Conservation (phyloP, 495 filamentous ascomycete species). For the Lepidopterella palustris region DNA sequence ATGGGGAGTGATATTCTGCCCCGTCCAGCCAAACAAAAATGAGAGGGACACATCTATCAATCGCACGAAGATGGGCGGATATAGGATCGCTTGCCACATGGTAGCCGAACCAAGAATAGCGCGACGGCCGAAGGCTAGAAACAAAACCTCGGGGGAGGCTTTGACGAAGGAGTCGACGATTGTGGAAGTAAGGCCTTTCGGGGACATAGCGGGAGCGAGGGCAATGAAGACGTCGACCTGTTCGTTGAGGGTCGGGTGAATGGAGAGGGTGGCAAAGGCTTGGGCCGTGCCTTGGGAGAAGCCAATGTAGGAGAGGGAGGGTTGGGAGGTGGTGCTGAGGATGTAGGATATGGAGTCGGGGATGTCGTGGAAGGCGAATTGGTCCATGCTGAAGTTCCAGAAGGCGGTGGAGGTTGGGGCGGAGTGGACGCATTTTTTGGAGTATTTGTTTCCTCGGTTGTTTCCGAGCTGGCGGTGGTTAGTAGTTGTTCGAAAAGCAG, state of each 20-base stretch:
- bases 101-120: constrained; percentile 88
- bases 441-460: constrained; percentile 97
- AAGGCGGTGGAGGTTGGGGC: constrained; percentile 72
- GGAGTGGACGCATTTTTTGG: constrained; percentile 75
- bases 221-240: constrained; percentile 96
- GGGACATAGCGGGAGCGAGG: constrained; percentile 94
- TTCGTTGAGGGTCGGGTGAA: constrained; percentile 86
- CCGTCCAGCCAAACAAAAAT: constrained; percentile 86
- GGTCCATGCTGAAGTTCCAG: constrained; percentile 96
- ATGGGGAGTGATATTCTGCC: constrained; percentile 72
- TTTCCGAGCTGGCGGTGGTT: constrained; percentile 63
- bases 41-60: constrained; percentile 74
- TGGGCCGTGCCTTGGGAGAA: constrained; percentile 97
- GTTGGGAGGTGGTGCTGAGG: constrained; percentile 70
- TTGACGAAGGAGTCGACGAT: constrained; percentile 91
- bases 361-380: constrained; percentile 97
- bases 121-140: constrained; percentile 88
- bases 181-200: constrained; percentile 77
- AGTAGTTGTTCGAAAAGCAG: constrained; percentile 4
- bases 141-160: constrained; percentile 86
- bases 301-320: constrained; percentile 89
- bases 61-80: constrained; percentile 88
- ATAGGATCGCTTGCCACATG: constrained; percentile 95
- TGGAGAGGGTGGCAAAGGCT: constrained; percentile 89
- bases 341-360: constrained; percentile 91